Evolutionary conservation across 2,329 filamentous ascomycete species (phyloP).

Genomic region (Cladosporium cucumerinum): DNA sequence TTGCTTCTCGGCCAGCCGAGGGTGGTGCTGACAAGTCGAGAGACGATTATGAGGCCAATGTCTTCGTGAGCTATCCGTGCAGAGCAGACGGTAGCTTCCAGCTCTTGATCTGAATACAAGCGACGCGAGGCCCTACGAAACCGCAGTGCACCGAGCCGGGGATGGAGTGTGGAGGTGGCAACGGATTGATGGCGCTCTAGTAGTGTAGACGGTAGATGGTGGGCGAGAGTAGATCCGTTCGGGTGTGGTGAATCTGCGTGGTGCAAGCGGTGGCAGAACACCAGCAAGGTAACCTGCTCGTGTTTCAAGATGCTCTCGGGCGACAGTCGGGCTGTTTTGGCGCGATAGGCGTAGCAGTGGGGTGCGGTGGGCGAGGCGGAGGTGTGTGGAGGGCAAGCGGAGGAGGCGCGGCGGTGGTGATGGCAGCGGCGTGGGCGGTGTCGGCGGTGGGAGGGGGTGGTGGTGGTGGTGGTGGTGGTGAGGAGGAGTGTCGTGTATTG

Average conservation of each 20-base stretch:
- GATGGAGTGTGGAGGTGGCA: neutral
- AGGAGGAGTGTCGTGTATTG: neutral
- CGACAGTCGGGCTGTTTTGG: conserved; percentile 7
- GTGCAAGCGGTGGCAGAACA: conserved; percentile 2
- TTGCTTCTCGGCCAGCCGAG: conserved; percentile 17
- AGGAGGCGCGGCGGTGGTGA: neutral
- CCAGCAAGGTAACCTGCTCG: neutral
- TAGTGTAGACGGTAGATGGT: neutral
- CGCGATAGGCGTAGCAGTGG: conserved; percentile 2
- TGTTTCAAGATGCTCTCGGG: conserved; percentile 13
- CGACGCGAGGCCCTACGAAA: conserved; percentile 10
- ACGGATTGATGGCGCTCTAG: neutral
- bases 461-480: neutral
- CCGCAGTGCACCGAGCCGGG: neutral
- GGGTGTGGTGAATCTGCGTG: neutral
- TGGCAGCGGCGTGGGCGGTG: neutral
- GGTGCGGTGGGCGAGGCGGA: conserved; percentile 3
- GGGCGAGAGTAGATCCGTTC: neutral
- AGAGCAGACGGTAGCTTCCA: neutral
- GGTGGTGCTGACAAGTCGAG: neutral
- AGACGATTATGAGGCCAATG: neutral
- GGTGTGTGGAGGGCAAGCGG: conserved; percentile 15
- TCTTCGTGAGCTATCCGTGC: neutral
- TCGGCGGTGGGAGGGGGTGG: neutral
- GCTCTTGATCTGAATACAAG: conserved; percentile 4